Conservation (phyloP, 2,329 filamentous ascomycete genomes). For the Drechslera avenae region DNA sequence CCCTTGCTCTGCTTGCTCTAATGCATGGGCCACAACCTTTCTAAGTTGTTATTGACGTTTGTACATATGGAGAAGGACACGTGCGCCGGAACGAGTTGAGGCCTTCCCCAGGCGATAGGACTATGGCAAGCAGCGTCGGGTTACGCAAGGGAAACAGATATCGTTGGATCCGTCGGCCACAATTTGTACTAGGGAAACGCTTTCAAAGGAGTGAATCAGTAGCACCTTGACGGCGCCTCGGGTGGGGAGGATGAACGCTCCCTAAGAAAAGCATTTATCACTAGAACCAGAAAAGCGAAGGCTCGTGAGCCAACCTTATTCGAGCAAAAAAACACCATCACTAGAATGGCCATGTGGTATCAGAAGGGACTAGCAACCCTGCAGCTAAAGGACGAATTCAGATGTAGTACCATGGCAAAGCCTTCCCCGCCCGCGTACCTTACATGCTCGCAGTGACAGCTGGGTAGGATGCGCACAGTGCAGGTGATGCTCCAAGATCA, state of each 20-base stretch:
- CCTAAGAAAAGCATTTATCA: slow-evolving; percentile 4
- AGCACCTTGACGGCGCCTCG: neutral
- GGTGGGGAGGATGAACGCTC: neutral
- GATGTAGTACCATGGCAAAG: slow-evolving; percentile 2
- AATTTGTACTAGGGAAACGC: neutral
- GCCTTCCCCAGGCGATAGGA: too few relatives aligned
- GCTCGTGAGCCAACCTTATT: neutral
- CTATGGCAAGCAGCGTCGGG: too few relatives aligned
- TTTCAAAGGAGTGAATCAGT: too few relatives aligned
- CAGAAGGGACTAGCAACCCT: slow-evolving; percentile 4
- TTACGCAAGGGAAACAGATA: too few relatives aligned
- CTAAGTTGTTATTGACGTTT: neutral
- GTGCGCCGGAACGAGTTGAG: neutral
- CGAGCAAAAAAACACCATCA: neutral
- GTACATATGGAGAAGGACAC: neutral
- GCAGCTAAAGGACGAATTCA: slow-evolving; percentile 7
- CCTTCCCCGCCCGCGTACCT: slow-evolving; percentile 11
- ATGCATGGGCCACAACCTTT: neutral
- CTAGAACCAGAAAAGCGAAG: neutral
- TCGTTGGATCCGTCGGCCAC: too few relatives aligned
- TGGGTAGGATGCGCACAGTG: slow-evolving; percentile 1
- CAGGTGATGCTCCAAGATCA: slow-evolving; percentile 8
- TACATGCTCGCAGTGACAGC: slow-evolving; percentile 3
- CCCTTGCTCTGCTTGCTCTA: slow-evolving; percentile 2
- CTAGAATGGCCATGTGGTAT: neutral